These are phyloP conservation scores for Apiotrichum akiyoshidainum DNA, from an alignment of 1,284 basidiomycete genomes.

Conservation along the genomic window DNA sequence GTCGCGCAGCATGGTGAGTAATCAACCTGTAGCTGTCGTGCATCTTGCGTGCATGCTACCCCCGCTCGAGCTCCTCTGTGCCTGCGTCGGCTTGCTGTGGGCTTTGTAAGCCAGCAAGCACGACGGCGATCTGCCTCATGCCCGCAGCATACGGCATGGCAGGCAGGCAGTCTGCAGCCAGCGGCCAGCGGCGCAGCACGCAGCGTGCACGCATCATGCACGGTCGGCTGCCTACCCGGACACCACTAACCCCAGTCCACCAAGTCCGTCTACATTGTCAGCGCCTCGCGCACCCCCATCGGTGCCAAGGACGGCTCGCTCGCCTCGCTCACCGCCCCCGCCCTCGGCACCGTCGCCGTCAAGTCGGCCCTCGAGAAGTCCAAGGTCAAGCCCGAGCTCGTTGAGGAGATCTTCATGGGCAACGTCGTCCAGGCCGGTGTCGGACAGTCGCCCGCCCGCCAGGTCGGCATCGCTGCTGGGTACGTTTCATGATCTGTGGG, in stretches of 20 bases:
- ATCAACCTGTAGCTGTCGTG: too few relatives aligned
- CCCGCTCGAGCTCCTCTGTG: too few relatives aligned
- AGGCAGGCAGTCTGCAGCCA: too few relatives aligned
- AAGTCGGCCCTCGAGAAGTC: conserved; percentile 82
- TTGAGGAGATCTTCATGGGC: conserved; percentile 96
- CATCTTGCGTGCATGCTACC: too few relatives aligned
- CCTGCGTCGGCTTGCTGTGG: too few relatives aligned
- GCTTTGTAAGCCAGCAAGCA: too few relatives aligned
- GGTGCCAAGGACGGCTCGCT: conserved; percentile 88
- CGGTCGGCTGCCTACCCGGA: too few relatives aligned
- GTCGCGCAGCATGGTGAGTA: conserved; percentile 22
- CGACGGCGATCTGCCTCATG: too few relatives aligned
- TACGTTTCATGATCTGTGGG: conserved; percentile 36
- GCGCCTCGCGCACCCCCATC: conserved; percentile 89
- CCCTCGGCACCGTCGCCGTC: conserved; percentile 83
- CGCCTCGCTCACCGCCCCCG: conserved; percentile 82
- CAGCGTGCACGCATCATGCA: too few relatives aligned
- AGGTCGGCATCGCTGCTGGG: conserved; percentile 85
- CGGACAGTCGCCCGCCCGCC: conserved; percentile 90
- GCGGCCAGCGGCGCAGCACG: too few relatives aligned
- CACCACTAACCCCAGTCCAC: conserved; percentile 30
- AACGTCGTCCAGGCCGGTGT: conserved; percentile 95
- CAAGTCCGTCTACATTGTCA: conserved; percentile 89
- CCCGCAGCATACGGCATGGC: too few relatives aligned
- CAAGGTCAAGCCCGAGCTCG: conserved; percentile 71